A percentile compares a stretch with the other conserved stretches of the same genome.
phyloP scores from a whole-genome alignment of 2,329 filamentous ascomycete species.

The Xylaria sp. region DNA sequence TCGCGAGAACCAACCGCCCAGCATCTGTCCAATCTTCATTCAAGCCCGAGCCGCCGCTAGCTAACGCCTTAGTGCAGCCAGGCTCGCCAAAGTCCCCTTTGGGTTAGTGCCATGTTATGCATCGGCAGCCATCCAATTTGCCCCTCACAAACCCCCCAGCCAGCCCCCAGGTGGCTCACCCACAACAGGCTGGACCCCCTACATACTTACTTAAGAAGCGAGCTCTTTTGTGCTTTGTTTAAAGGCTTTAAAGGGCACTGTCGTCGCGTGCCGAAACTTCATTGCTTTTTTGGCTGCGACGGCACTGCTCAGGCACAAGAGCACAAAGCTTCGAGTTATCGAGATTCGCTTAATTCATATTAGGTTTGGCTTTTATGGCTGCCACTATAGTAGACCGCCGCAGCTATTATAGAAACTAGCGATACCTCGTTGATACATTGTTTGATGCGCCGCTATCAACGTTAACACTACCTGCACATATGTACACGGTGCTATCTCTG shows the following conservation, averaged over 20 bases:
- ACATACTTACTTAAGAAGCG: too few relatives aligned
- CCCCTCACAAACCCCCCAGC: conserved; percentile 13
- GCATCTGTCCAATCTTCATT: conserved; percentile 26
- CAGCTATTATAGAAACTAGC: not conserved
- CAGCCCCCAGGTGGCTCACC: not conserved
- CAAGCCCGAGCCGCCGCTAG: conserved; percentile 22
- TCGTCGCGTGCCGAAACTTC: conserved; percentile 15
- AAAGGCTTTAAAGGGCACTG: not conserved
- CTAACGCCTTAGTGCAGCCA: conserved; percentile 29
- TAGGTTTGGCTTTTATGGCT: not conserved
- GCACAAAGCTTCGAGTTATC: not conserved
- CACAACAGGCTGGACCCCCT: not conserved
- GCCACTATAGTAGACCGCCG: not conserved
- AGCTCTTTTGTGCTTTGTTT: not conserved
- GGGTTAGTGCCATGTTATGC: conserved; percentile 30
- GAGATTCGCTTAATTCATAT: not conserved
- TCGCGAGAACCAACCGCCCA: conserved; percentile 20
- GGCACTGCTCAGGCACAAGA: not conserved
- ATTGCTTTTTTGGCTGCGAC: not conserved
- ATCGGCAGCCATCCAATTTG: conserved; percentile 28
- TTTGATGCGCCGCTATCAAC: not conserved
- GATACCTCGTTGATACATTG: not conserved
- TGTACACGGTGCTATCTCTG: too few relatives aligned
- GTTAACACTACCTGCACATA: not conserved
- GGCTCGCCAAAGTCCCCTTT: conserved; percentile 29